Percentiles rank a stretch among this genome's conserved stretches.
Evolutionary conservation across 148 eudicot species (phyloP).

Genomic region (Chenopodium berlandieri): DNA sequence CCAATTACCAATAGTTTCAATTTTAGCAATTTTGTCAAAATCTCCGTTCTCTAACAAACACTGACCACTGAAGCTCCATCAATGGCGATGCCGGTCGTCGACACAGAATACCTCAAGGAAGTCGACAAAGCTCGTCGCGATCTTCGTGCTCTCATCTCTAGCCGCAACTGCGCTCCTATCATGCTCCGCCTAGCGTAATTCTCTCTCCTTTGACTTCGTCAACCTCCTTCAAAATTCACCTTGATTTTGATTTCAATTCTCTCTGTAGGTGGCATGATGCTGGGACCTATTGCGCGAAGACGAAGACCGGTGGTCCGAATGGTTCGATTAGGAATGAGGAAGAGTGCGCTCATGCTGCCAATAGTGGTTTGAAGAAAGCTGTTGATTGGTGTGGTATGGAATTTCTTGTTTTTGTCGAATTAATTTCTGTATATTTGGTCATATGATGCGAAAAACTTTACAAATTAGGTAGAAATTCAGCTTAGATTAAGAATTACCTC

Average conservation of each 20-base stretch:
- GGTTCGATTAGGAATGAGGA: constrained; percentile 85
- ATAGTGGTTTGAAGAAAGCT: constrained; percentile 84
- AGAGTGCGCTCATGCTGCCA: constrained; percentile 71
- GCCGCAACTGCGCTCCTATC: constrained; percentile 88
- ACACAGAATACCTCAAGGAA: constrained; percentile 71
- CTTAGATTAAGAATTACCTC: background rate
- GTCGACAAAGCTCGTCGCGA: constrained; percentile 91
- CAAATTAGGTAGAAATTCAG: background rate
- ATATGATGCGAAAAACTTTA: background rate
- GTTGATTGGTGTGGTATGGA: constrained; percentile 78
- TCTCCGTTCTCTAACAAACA: background rate
- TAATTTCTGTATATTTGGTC: background rate
- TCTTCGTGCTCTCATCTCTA: constrained; percentile 86
- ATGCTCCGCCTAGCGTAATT: constrained; percentile 94
- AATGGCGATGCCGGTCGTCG: constrained; percentile 83
- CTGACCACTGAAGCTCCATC: constrained; percentile 1
- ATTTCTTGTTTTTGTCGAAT: background rate
- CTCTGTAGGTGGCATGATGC: constrained; percentile 92
- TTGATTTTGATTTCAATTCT: background rate
- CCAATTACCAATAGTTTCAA: background rate
- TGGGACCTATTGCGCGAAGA: constrained; percentile 81
- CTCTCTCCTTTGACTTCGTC: constrained; percentile 20
- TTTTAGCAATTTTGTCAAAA: background rate
- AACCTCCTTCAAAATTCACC: background rate
- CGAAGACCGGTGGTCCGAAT: constrained; percentile 94